Conservation (phyloP, 192 early-diverging fungal species). For the Kickxella alabastrina region DNA sequence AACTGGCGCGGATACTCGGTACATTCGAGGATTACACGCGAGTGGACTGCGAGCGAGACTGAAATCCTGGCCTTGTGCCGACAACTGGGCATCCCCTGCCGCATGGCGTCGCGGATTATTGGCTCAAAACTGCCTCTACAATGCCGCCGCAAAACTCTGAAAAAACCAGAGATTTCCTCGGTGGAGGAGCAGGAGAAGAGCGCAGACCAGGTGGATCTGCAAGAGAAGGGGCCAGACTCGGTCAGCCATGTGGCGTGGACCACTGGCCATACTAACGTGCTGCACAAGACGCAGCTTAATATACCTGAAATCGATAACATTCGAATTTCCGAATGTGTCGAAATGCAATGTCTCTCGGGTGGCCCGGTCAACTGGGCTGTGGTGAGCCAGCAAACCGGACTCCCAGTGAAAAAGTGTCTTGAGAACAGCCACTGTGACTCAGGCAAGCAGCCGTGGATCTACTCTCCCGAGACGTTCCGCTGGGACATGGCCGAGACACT, state of each 20-base stretch:
- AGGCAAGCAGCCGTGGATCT: constrained; percentile 19
- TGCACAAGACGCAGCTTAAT: neutral
- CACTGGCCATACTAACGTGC: constrained; percentile 17
- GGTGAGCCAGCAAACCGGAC: constrained; percentile 10
- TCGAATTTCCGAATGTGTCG: constrained; percentile 3
- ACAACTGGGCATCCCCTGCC: constrained; percentile 21
- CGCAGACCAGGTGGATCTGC: neutral
- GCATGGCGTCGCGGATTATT: constrained; percentile 36
- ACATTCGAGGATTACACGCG: constrained; percentile 16
- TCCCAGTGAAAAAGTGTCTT: constrained; percentile 11
- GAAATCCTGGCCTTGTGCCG: constrained; percentile 26
- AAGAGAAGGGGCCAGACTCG: neutral
- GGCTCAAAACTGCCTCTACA: constrained; percentile 43
- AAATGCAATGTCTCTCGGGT: neutral
- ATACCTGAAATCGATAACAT: constrained; percentile 6
- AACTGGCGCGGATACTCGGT: constrained; percentile 37
- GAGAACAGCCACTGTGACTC: constrained; percentile 18
- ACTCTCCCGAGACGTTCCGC: constrained; percentile 7
- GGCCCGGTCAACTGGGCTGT: constrained; percentile 18
- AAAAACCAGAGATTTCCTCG: neutral
- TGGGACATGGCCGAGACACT: constrained; percentile 18
- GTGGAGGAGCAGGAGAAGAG: neutral
- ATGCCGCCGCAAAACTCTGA: constrained; percentile 37
- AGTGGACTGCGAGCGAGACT: constrained; percentile 30
- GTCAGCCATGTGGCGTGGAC: constrained; percentile 4